A percentile compares a stretch with the other conserved stretches of the same genome.
These are phyloP conservation scores for Eruca vesicaria DNA, from an alignment of 441 rosid species.

Conservation along the genomic window DNA sequence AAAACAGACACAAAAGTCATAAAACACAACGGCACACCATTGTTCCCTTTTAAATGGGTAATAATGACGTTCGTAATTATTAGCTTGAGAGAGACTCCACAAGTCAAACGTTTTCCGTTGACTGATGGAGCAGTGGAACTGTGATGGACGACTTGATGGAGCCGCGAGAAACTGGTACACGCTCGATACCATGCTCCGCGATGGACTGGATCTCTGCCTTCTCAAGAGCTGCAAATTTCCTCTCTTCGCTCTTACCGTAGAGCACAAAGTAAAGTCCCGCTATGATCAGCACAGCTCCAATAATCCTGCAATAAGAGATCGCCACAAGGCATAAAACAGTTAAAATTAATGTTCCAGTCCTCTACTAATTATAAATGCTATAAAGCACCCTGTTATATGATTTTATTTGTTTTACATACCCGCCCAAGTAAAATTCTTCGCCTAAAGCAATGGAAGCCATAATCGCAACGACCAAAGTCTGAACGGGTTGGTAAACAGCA, in stretches of 20 bases:
- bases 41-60: conserved; percentile 25
- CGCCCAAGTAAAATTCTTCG: conserved; percentile 93
- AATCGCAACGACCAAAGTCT: conserved; percentile 94
- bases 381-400: not conserved
- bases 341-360: not conserved
- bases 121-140: conserved; percentile 82
- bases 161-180: conserved; percentile 39
- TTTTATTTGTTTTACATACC: conserved; percentile 45
- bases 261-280: conserved; percentile 82
- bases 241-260: conserved; percentile 90
- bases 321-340: conserved; percentile 10
- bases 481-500: conserved; percentile 98
- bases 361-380: not conserved
- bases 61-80: conserved; percentile 34
- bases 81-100: conserved; percentile 1
- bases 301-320: conserved; percentile 52
- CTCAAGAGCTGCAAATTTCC: conserved; percentile 57
- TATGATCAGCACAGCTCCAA: conserved; percentile 86
- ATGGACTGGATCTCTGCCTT: conserved; percentile 58
- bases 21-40: conserved; percentile 37
- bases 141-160: conserved; percentile 70
- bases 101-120: conserved; percentile 80
- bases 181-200: conserved; percentile 57
- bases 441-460: conserved; percentile 92
- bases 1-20: conserved; percentile 31